Conservation (phyloP, 1,284 basidiomycete species). For the Sanguinoderma infundibulare region DNA sequence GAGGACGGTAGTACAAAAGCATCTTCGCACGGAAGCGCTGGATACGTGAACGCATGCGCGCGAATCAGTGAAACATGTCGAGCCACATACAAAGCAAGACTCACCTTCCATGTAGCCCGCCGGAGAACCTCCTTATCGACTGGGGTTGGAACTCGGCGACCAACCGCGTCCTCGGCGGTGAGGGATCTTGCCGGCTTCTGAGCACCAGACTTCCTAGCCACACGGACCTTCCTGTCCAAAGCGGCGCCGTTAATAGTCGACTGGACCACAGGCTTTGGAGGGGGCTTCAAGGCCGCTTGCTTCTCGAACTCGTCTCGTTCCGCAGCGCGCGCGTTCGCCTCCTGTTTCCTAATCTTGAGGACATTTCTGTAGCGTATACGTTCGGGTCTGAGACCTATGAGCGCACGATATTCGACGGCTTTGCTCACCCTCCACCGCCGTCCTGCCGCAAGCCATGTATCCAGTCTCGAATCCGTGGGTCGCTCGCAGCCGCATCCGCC, state of each 20-base stretch:
- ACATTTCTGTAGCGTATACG: slow-evolving; percentile 43
- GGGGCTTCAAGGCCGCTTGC: neutral
- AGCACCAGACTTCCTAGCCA: slow-evolving; percentile 14
- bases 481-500: slow-evolving; percentile 40
- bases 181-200: slow-evolving; percentile 6
- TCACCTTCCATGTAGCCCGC: slow-evolving; percentile 19
- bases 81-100: neutral
- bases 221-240: slow-evolving; percentile 19
- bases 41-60: neutral
- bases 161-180: neutral
- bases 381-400: neutral
- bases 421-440: slow-evolving; percentile 57
- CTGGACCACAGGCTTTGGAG: slow-evolving; percentile 4
- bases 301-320: slow-evolving; percentile 4
- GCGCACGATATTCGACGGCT: neutral
- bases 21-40: slow-evolving; percentile 18
- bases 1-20: slow-evolving; percentile 16
- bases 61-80: neutral
- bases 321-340: slow-evolving; percentile 20
- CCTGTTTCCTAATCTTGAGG: slow-evolving; percentile 44
- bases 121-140: slow-evolving; percentile 16
- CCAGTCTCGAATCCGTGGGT: slow-evolving; percentile 51
- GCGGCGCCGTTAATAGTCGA: slow-evolving; percentile 7
- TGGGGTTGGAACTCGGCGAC: neutral
- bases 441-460: slow-evolving; percentile 50